These are phyloP conservation scores for Penicillium roqueforti DNA, from an alignment of 495 filamentous ascomycete genomes.

Conservation along the genomic window DNA sequence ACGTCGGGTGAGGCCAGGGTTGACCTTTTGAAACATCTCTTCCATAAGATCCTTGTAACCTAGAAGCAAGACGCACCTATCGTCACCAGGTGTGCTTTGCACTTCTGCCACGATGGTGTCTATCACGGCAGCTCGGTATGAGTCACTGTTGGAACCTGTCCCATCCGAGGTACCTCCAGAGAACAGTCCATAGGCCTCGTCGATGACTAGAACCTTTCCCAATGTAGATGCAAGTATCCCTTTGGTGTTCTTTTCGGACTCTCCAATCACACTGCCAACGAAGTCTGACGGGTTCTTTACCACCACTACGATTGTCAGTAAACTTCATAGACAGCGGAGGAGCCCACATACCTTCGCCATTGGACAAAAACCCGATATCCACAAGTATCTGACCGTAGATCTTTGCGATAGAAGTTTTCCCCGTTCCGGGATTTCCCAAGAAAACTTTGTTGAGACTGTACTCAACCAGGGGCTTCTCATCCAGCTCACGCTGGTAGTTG, in stretches of 20 bases:
- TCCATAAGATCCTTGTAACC: slow-evolving; percentile 77
- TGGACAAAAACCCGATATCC: slow-evolving; percentile 55
- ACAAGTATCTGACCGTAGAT: slow-evolving; percentile 64
- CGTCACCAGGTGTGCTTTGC: slow-evolving; percentile 70
- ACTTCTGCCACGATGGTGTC: slow-evolving; percentile 84
- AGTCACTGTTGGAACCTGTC: slow-evolving; percentile 37
- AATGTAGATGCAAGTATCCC: slow-evolving; percentile 59
- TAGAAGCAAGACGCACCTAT: slow-evolving; percentile 71
- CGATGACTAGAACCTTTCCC: slow-evolving; percentile 74
- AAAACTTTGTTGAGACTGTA: slow-evolving; percentile 69
- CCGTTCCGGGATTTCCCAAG: slow-evolving; percentile 65
- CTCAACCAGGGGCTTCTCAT: slow-evolving; percentile 52
- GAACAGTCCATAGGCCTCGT: slow-evolving; percentile 65
- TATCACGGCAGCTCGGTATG: slow-evolving; percentile 60
- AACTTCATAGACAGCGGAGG: not conserved
- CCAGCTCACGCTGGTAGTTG: slow-evolving; percentile 61
- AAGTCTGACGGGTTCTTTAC: slow-evolving; percentile 73
- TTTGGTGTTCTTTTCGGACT: slow-evolving; percentile 68
- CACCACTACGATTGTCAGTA: slow-evolving; percentile 44
- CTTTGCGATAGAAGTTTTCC: slow-evolving; percentile 74
- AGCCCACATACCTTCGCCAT: slow-evolving; percentile 53
- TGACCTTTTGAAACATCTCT: slow-evolving; percentile 75
- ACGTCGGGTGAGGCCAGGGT: slow-evolving; percentile 66
- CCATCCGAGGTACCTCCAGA: slow-evolving; percentile 22
- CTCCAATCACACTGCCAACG: slow-evolving; percentile 57